These are phyloP conservation scores for Hemileccinum rubropunctum DNA, from an alignment of 768 basidiomycete genomes.

Conservation along the genomic window DNA sequence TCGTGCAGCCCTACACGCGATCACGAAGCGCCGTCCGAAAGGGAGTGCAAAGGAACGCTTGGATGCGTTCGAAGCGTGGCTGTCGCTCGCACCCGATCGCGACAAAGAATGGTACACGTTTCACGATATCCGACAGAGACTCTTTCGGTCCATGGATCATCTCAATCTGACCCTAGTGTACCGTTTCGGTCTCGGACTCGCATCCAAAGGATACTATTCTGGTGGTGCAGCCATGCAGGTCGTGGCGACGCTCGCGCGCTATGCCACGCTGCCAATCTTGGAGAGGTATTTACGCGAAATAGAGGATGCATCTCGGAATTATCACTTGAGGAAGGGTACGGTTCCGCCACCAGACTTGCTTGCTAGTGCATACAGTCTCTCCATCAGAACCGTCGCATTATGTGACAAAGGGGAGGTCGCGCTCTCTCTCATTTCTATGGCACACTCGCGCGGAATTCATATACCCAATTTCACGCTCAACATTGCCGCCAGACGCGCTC, in stretches of 20 bases:
- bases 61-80: constrained; percentile 39
- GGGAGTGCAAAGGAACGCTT: constrained; percentile 16
- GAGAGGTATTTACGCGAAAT: constrained; percentile 38
- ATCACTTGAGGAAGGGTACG: constrained; percentile 3
- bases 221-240: constrained; percentile 19
- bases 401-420: constrained; percentile 41
- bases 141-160: constrained; percentile 28
- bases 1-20: constrained; percentile 33
- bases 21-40: constrained; percentile 20
- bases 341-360: constrained; percentile 10
- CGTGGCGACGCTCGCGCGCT: constrained; percentile 43
- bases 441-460: constrained; percentile 23
- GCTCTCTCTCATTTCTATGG: constrained; percentile 42
- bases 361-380: constrained; percentile 31
- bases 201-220: constrained; percentile 43
- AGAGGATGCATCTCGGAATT: constrained; percentile 13
- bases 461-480: constrained; percentile 39
- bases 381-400: constrained; percentile 41
- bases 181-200: constrained; percentile 43
- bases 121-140: constrained; percentile 29
- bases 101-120: constrained; percentile 18
- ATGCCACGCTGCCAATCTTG: constrained; percentile 34
- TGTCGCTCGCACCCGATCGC: constrained; percentile 40
- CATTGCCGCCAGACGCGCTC: constrained; percentile 28
- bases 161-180: constrained; percentile 38